These are phyloP conservation scores for Stenogyne calaminthoides DNA, from an alignment of 305 asterid genomes.

Conservation along the genomic window DNA sequence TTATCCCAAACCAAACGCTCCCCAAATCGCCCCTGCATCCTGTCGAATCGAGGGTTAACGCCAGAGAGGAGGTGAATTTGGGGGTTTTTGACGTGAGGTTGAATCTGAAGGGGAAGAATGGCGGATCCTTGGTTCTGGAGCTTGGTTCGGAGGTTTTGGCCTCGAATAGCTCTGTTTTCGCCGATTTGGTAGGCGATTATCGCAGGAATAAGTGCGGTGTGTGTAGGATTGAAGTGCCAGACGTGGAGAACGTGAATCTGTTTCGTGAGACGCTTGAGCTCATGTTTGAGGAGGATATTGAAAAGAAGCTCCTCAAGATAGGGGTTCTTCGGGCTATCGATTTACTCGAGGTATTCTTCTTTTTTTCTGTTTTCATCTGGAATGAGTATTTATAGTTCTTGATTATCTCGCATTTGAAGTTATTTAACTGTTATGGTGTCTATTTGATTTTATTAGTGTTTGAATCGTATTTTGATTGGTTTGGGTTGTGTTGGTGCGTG, in stretches of 20 bases:
- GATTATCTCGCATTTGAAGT: conserved; percentile 6
- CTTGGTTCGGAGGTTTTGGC: conserved; percentile 70
- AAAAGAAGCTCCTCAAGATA: conserved; percentile 54
- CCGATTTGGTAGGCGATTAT: conserved; percentile 59
- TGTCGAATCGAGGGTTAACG: conserved; percentile 32
- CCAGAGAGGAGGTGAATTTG: conserved; percentile 33
- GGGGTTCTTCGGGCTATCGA: conserved; percentile 79
- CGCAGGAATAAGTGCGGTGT: conserved; percentile 56
- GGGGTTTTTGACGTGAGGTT: conserved; percentile 76
- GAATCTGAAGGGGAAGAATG: conserved; percentile 73
- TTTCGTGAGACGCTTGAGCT: conserved; percentile 82
- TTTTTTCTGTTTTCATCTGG: background rate
- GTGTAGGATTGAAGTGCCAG: conserved; percentile 92
- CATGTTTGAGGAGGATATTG: conserved; percentile 81
- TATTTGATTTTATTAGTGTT: background rate
- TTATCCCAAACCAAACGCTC: conserved; percentile 19
- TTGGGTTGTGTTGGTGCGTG: background rate
- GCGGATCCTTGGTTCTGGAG: conserved; percentile 74
- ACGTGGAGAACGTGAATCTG: conserved; percentile 67
- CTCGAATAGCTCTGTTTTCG: conserved; percentile 66
- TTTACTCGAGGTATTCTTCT: conserved; percentile 70
- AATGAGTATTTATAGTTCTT: conserved; percentile 6
- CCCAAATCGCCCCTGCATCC: conserved; percentile 35
- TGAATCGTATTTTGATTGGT: background rate
- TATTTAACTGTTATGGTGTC: conserved; percentile 3